Base-by-base conservation (phyloP, 345 rosid genomes). In the Rhizophora apiculata region DNA sequence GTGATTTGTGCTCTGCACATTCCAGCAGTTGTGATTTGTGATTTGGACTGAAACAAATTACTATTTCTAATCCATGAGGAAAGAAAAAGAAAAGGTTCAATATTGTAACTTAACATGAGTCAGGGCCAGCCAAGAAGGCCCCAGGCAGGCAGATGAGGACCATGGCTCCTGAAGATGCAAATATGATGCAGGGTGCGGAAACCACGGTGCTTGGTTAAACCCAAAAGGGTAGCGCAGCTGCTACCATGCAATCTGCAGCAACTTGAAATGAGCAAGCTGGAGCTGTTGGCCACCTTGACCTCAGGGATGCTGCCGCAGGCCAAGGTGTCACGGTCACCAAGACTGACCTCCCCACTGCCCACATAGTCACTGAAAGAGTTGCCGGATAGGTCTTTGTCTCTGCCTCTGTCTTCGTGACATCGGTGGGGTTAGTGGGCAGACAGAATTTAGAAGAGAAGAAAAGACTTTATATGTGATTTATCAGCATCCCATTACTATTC, bases 181-280 rank as follows among this genome's bases (percentile, higher is more conserved):
- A 82, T 59, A 78, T 89, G 96, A 86, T 90, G 96, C 92, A 84
- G 74, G 73, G 85, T 0, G 90, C 88, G 0, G 98, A 93, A 75
- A 68, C 85, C n/a, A 69, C 59, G 58, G 82, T 85, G n/a, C 68
- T 88, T 2, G 96, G 95, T 13, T 79, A 81, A 54, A 84, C 89
- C 85, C 3, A 80, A 59, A 83, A 76, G 62, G 93, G 90, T 0
- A 89, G 96, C 20, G 62, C 86, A 2, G 96, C 96, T 2, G 83
- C 96, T 0, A 51, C 70, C 62, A 85, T 86, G 92, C 91, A 81
- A 65, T 60, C 89, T 3, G 93, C 98, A 1, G 90, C 96, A 20
- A 76, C 83, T 5, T 30, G 31, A 16, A 90, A 89, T 31, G 82
- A 76, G 71, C 86, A 64, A 27, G 79, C 87, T 15, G 90, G 93